Percentiles rank a stretch among this genome's conserved stretches.
Evolutionary conservation across 2,329 filamentous ascomycete species (phyloP).

Genomic region (Botryotinia globosa): DNA sequence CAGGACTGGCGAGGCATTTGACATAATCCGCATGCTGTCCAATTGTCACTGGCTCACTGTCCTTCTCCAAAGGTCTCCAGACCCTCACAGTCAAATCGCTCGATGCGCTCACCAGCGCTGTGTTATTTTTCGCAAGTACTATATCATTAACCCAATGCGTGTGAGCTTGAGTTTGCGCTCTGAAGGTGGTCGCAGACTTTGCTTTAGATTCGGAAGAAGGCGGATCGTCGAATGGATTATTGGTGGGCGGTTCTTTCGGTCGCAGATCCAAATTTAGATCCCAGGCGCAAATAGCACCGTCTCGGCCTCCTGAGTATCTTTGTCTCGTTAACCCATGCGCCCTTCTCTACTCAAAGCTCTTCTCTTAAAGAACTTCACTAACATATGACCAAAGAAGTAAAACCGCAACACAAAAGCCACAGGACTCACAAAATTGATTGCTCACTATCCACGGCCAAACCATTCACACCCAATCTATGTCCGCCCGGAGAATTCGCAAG

Average conservation of each 20-base stretch:
- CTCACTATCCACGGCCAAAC: slow-evolving; percentile 79
- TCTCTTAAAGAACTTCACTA: slow-evolving; percentile 1
- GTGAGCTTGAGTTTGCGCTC: slow-evolving; percentile 64
- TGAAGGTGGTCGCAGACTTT: slow-evolving; percentile 54
- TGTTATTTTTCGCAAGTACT: slow-evolving; percentile 61
- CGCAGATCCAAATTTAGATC: slow-evolving; percentile 72
- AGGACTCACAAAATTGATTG: slow-evolving; percentile 74
- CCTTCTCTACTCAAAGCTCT: background rate
- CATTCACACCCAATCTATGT: slow-evolving; percentile 92
- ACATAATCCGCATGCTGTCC: slow-evolving; percentile 95
- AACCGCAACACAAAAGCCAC: background rate
- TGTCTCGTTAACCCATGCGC: slow-evolving; percentile 23
- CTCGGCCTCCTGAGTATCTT: slow-evolving; percentile 92
- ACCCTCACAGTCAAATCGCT: slow-evolving; percentile 72
- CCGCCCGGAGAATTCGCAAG: slow-evolving; percentile 74
- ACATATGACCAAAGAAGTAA: slow-evolving; percentile 15
- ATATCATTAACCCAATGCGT: slow-evolving; percentile 80
- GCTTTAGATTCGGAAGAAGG: slow-evolving; percentile 39
- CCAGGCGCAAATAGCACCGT: slow-evolving; percentile 96
- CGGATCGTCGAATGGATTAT: slow-evolving; percentile 38
- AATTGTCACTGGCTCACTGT: slow-evolving; percentile 69
- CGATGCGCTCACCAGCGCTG: slow-evolving; percentile 67
- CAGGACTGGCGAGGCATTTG: slow-evolving; percentile 84
- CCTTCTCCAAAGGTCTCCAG: slow-evolving; percentile 71
- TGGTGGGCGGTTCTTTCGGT: slow-evolving; percentile 21